Evolutionary conservation across 768 basidiomycete genomes (phyloP), one percentile per base, ranked within the genome.

Genomic region (Ramaria sp.): DNA sequence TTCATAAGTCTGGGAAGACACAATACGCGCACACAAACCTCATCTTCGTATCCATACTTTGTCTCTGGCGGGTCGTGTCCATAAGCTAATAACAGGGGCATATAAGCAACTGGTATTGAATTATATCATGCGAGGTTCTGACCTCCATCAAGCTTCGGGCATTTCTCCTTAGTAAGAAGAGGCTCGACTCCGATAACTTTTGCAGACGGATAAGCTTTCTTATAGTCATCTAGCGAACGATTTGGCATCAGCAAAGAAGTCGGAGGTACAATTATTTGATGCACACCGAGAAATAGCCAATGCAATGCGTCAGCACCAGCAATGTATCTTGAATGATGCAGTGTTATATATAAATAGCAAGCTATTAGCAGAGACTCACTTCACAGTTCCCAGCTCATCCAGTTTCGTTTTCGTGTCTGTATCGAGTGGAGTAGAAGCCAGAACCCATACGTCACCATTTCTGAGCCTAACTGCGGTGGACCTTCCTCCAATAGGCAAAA

Each of bases 401-500:
- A 91, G 68, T 46, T 78, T 82, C 3, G 68, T 58, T 64, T 83
- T 84, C 2, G 88, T 91, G 27, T 81, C 80, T 2, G 72, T 70
- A 38, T 80, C 78, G 53, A 89, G 70, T 0, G 87, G 85, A 7
- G 85, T 85, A 0, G 88, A 91, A 0, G 88, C 90, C n/a, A 91
- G 72, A 12, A 92, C 74, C 81, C 88, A 93, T 27, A 93, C 82
- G 12, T 79, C 82, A 38, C 84, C 82, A 51, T 78, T 76, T 39
- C 70, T 69, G 22, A 93, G 73, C 68, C 76, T 80, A 63, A 94
- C 74, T 0, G 90, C 92, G 0, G 91, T 94, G 7, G 88, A 84
- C 46, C 92, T 74, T 19, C 91, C 90, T 1, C 92, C 92, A 30
- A 92, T 71, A 3, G 89, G 88, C 15, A 90, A 62, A 27, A 89